These are phyloP conservation scores for Solanum pimpinellifolium DNA, from an alignment of 257 asterid species.

Conservation along the genomic window DNA sequence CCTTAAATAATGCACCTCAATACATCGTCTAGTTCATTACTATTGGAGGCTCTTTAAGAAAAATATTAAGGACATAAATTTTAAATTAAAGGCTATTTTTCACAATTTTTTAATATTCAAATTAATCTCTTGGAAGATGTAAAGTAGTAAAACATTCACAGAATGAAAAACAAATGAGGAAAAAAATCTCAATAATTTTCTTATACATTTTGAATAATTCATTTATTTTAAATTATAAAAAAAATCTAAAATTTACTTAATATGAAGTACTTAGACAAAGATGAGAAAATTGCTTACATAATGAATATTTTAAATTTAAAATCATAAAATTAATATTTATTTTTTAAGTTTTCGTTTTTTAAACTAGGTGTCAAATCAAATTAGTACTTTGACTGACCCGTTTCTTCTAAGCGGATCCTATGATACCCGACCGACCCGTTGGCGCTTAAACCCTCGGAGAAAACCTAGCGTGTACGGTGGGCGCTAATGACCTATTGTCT, in stretches of 20 bases:
- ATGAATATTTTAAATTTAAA: too few species aligned
- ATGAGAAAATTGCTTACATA: not conserved
- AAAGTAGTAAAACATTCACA: too few species aligned
- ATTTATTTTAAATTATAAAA: too few species aligned
- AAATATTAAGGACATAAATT: not conserved
- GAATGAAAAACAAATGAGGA: not conserved
- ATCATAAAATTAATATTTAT: too few species aligned
- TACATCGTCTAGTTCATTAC: not conserved
- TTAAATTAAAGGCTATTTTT: too few species aligned
- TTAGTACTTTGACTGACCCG: not conserved
- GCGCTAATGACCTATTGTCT: not conserved
- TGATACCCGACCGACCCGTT: not conserved
- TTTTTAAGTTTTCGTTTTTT: too few species aligned
- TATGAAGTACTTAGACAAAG: too few species aligned
- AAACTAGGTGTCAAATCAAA: too few species aligned
- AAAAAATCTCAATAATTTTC: not conserved
- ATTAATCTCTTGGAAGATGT: not conserved
- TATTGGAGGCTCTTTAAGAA: too few species aligned
- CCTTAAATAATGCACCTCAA: not conserved
- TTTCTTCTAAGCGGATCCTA: not conserved
- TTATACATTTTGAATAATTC: too few species aligned
- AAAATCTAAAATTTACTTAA: too few species aligned
- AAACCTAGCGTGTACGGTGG: not conserved
- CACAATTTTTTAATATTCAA: not conserved
- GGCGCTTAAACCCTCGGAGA: constrained; percentile 4